phyloP scores from a whole-genome alignment of 371 early-diverging fungal species.

The Paraphysoderma sedebokerense region DNA sequence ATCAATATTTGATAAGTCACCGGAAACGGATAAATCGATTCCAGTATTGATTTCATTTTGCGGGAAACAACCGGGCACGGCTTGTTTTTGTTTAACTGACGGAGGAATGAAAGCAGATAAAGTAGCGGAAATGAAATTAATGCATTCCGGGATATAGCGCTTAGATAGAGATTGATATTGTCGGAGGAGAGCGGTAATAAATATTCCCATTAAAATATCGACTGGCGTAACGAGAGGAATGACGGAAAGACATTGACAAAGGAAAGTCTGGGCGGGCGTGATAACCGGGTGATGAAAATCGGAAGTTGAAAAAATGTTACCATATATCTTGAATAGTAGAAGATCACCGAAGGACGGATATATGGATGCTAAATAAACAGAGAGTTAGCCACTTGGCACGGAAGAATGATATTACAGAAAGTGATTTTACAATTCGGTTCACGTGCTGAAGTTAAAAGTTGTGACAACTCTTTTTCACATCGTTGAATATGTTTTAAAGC shows the following conservation, averaged over 20 bases:
- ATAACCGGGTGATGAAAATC: conserved; percentile 72
- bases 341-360: conserved; percentile 26
- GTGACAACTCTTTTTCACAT: too few species aligned
- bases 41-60: too few species aligned
- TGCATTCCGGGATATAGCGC: conserved; percentile 65
- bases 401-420: too few species aligned
- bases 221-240: conserved; percentile 31
- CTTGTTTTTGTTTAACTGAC: too few species aligned
- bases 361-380: not conserved
- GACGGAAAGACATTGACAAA: conserved; percentile 53
- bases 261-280: conserved; percentile 61
- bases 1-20: too few species aligned
- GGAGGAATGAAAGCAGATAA: too few species aligned
- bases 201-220: conserved; percentile 52
- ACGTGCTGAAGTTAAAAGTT: too few species aligned
- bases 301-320: conserved; percentile 61
- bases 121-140: conserved; percentile 71
- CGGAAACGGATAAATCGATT: too few species aligned
- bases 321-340: conserved; percentile 36
- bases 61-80: too few species aligned
- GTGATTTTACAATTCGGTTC: too few species aligned
- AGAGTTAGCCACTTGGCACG: too few species aligned
- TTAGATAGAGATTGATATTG: conserved; percentile 55
- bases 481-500: too few species aligned
- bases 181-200: conserved; percentile 17